These are phyloP conservation scores for Malus asiatica DNA, from an alignment of 306 rosid genomes.

Conservation along the genomic window DNA sequence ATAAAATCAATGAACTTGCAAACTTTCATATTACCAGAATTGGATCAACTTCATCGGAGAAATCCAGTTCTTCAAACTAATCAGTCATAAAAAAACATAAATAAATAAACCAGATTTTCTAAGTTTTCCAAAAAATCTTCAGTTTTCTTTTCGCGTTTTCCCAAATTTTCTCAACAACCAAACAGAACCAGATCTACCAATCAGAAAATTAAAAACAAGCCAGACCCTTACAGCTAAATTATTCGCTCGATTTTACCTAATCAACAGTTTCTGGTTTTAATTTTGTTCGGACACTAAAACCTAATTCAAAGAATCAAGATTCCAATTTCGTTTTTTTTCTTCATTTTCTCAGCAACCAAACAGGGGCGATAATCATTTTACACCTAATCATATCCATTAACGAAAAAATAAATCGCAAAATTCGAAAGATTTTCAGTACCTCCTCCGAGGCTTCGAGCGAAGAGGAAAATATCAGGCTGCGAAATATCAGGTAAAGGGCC, in stretches of 20 bases:
- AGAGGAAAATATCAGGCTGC: neutral
- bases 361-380: neutral
- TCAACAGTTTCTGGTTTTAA: too few species aligned
- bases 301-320: neutral
- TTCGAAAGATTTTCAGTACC: neutral
- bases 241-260: neutral
- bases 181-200: conserved; percentile 8
- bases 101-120: neutral
- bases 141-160: neutral
- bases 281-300: neutral
- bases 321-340: neutral
- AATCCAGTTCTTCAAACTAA: neutral
- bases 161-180: neutral
- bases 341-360: neutral
- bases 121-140: neutral
- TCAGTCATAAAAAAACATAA: neutral
- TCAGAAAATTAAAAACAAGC: neutral
- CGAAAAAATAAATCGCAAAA: neutral
- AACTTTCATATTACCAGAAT: neutral
- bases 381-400: neutral
- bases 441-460: neutral
- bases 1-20: neutral
- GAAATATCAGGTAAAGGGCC: neutral
- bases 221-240: neutral
- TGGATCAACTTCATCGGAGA: neutral